Percentiles rank a stretch among this genome's conserved stretches.
Evolutionary conservation across 345 rosid genomes (phyloP).

Genomic region (Salix brachista): DNA sequence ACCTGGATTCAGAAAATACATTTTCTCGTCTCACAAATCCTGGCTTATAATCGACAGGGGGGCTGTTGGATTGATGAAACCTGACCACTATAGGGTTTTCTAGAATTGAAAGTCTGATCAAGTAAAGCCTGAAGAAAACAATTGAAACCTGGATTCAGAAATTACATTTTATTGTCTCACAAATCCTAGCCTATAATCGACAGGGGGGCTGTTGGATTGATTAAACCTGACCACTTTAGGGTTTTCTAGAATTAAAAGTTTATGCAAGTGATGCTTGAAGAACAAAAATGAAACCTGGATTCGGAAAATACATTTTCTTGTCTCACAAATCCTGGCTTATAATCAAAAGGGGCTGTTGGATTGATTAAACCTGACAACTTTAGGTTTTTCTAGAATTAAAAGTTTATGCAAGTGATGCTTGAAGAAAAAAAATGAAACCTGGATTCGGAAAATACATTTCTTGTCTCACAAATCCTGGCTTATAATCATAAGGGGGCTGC

Average conservation of each 20-base stretch:
- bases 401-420: neutral
- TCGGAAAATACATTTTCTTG: constrained; percentile 4
- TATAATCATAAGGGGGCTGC: neutral
- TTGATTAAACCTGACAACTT: neutral
- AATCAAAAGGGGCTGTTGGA: neutral
- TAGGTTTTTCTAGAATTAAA: neutral
- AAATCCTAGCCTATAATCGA: neutral
- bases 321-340: neutral
- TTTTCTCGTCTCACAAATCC: neutral
- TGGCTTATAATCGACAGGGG: neutral
- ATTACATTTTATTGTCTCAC: constrained; percentile 1
- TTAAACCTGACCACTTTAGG: neutral
- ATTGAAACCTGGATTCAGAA: neutral
- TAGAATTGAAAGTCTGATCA: neutral
- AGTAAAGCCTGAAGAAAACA: neutral
- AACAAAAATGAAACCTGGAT: no score
- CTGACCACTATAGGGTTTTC: neutral
- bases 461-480: neutral
- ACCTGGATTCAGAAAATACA: constrained; percentile 1
- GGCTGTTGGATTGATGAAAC: neutral
- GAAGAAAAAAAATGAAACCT: no score
- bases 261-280: neutral
- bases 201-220: neutral
- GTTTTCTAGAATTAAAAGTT: neutral
- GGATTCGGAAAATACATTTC: constrained; percentile 8